Evolutionary conservation across 202 grass and related monocot genomes (phyloP).

Genomic region (Setaria italica): DNA sequence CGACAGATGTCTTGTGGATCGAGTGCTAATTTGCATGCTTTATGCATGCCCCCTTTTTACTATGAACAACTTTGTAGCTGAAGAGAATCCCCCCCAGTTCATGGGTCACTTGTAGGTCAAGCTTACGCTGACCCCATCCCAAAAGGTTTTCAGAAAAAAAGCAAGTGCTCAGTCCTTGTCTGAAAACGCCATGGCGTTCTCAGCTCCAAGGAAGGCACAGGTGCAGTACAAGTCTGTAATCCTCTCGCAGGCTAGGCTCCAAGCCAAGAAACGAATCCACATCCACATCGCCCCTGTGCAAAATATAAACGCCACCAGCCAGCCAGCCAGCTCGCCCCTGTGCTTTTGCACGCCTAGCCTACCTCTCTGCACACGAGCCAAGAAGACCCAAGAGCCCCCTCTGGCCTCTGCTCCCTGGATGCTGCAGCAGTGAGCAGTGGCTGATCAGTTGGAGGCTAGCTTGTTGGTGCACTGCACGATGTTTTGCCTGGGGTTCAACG

Average conservation of each 20-base stretch:
- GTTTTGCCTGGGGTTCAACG: slow-evolving; percentile 59
- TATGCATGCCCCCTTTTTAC: neutral
- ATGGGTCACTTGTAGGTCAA: slow-evolving; percentile 33
- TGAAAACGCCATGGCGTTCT: slow-evolving; percentile 33
- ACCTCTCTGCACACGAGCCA: neutral
- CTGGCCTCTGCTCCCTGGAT: too few species aligned
- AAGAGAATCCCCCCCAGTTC: slow-evolving; percentile 15
- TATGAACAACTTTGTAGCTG: neutral
- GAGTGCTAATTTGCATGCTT: too few species aligned
- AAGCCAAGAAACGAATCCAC: slow-evolving; percentile 74
- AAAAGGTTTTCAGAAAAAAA: slow-evolving; percentile 26
- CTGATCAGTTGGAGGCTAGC: neutral
- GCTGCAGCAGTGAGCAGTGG: too few species aligned
- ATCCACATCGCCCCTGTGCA: neutral
- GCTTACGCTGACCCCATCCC: slow-evolving; percentile 20
- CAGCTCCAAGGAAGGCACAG: slow-evolving; percentile 65
- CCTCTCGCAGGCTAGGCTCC: neutral
- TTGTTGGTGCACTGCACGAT: slow-evolving; percentile 5
- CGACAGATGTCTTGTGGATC: too few species aligned
- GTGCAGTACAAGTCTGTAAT: slow-evolving; percentile 33
- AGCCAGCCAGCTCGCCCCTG: neutral
- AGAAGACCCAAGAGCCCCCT: too few species aligned
- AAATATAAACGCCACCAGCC: slow-evolving; percentile 7
- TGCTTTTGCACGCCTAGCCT: neutral
- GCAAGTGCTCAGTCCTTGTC: slow-evolving; percentile 41